These are phyloP conservation scores for Thoreauomyces humboldtii DNA, from an alignment of 192 early-diverging fungal genomes.

Conservation along the genomic window DNA sequence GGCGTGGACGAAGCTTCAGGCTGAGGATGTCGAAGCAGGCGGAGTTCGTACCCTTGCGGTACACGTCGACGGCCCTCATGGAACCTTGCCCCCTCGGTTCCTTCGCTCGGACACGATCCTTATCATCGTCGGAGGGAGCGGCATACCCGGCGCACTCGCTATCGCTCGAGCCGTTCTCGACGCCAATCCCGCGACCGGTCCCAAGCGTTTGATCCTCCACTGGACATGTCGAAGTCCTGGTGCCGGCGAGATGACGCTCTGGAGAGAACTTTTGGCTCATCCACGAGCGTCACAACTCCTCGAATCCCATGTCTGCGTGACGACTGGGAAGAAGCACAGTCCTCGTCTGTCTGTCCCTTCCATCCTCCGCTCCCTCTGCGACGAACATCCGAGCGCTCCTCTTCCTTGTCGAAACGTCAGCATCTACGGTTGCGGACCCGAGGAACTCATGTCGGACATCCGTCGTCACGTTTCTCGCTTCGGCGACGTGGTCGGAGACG, in stretches of 20 bases:
- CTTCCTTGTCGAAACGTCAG: background rate
- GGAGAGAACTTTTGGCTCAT: conserved; percentile 5
- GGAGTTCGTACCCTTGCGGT: background rate
- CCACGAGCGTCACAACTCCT: conserved; percentile 3
- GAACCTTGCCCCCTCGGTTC: conserved; percentile 23
- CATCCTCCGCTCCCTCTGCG: background rate
- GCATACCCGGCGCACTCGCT: conserved; percentile 20
- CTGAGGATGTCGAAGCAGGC: background rate
- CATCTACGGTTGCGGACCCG: background rate
- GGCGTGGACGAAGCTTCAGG: background rate
- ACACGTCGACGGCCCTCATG: conserved; percentile 26
- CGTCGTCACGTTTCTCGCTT: background rate
- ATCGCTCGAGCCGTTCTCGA: conserved; percentile 5
- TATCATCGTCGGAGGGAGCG: conserved; percentile 19
- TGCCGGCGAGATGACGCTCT: conserved; percentile 9
- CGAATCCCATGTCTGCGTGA: background rate
- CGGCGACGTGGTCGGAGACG: background rate
- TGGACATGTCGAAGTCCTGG: conserved; percentile 9
- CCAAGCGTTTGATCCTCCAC: background rate
- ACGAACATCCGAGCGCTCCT: background rate
- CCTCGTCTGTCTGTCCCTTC: background rate
- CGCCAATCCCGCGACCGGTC: background rate
- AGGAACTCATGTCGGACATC: background rate
- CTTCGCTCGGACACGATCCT: conserved; percentile 9
- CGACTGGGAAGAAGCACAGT: background rate